Percentiles rank a stretch among this genome's conserved stretches.
phyloP scores from a whole-genome alignment of 768 basidiomycete genomes.

The Lentinula aciculospora region DNA sequence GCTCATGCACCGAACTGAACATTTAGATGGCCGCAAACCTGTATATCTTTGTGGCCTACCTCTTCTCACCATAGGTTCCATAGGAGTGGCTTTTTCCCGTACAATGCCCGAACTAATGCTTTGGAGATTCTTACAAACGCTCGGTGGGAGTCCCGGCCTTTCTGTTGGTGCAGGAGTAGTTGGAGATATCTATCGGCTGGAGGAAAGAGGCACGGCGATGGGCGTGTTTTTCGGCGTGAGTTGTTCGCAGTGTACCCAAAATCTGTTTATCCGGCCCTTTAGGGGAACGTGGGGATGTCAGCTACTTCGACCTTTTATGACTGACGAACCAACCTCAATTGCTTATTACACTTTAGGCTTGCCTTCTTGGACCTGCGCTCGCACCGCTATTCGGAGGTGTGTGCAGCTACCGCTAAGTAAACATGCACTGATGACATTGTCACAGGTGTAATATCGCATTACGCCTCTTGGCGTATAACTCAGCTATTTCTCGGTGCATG shows the following conservation, averaged over 20 bases:
- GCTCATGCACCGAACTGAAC: neutral
- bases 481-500: slow-evolving; percentile 40
- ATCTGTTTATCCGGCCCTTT: neutral
- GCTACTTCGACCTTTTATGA: neutral
- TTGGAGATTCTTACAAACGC: slow-evolving; percentile 61
- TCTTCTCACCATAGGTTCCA: slow-evolving; percentile 49
- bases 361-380: slow-evolving; percentile 53
- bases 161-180: slow-evolving; percentile 58
- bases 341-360: slow-evolving; percentile 27
- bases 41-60: slow-evolving; percentile 59
- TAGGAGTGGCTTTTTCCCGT: slow-evolving; percentile 49
- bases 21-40: slow-evolving; percentile 56
- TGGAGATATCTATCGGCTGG: slow-evolving; percentile 61
- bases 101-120: slow-evolving; percentile 44
- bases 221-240: slow-evolving; percentile 52
- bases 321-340: neutral
- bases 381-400: slow-evolving; percentile 56
- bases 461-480: slow-evolving; percentile 62
- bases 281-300: neutral
- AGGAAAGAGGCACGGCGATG: slow-evolving; percentile 56
- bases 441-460: slow-evolving; percentile 47
- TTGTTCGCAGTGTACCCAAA: neutral
- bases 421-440: neutral
- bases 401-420: neutral
- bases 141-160: slow-evolving; percentile 53